Percentiles rank a stretch among this genome's conserved stretches.
phyloP scores from a whole-genome alignment of 108 stramenopile species.

The Nannochloropsis gaditana region DNA sequence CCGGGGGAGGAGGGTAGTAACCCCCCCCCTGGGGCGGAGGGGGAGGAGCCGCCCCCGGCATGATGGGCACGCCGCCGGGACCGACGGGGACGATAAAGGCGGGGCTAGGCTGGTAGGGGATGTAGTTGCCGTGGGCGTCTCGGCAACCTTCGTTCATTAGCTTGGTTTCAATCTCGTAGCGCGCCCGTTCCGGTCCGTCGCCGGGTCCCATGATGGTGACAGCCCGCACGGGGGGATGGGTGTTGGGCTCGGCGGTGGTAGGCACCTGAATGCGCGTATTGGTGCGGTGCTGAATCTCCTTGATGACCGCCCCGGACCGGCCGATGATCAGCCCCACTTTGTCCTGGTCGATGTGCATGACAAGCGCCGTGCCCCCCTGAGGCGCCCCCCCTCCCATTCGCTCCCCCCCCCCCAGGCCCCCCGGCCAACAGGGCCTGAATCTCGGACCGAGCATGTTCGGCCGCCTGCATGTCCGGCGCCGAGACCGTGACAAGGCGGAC shows the following conservation, averaged over 20 bases:
- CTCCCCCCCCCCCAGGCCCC: not conserved
- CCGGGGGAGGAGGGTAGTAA: slow-evolving; percentile 26
- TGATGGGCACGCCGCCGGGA: slow-evolving; percentile 29
- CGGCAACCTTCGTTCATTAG: slow-evolving; percentile 25
- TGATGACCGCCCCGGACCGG: slow-evolving; percentile 58
- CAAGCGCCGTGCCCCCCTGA: slow-evolving; percentile 33
- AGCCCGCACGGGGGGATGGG: slow-evolving; percentile 60
- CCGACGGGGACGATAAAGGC: slow-evolving; percentile 40
- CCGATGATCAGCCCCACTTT: slow-evolving; percentile 43
- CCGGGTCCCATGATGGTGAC: slow-evolving; percentile 67
- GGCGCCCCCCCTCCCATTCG: slow-evolving; percentile 23
- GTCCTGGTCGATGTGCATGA: slow-evolving; percentile 43
- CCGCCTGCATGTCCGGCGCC: slow-evolving; percentile 49
- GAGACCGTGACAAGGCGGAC: slow-evolving; percentile 52
- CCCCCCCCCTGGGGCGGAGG: slow-evolving; percentile 23
- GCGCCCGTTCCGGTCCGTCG: slow-evolving; percentile 49
- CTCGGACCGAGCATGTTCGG: slow-evolving; percentile 52
- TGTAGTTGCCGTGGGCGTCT: not conserved
- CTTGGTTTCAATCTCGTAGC: slow-evolving; percentile 55
- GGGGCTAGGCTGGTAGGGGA: slow-evolving; percentile 43
- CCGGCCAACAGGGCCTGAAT: slow-evolving; percentile 40
- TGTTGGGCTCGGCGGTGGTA: not conserved
- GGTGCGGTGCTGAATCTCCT: slow-evolving; percentile 80
- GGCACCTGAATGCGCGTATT: slow-evolving; percentile 87
- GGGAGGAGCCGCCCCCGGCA: slow-evolving; percentile 41